A percentile compares a stretch with the other conserved stretches of the same genome.
Evolutionary conservation across 2,329 filamentous ascomycete genomes (phyloP).

Genomic region (Ophiostoma angusticollis): DNA sequence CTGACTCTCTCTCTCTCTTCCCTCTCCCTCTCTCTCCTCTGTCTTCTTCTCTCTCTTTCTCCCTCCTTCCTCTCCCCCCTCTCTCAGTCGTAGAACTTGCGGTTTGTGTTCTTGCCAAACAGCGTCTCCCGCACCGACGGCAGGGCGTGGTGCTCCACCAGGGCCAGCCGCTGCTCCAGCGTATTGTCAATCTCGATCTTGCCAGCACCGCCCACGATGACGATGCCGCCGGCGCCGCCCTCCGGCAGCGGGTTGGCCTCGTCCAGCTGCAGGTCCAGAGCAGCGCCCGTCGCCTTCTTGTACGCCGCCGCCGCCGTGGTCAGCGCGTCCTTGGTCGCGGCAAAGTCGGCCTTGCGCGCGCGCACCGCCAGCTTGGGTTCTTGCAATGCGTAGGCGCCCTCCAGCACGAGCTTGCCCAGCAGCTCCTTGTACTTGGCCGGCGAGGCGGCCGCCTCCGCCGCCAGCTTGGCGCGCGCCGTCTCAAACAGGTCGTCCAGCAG

Average conservation of each 20-base stretch:
- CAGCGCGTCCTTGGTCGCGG: slow-evolving; percentile 63
- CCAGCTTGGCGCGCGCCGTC: slow-evolving; percentile 59
- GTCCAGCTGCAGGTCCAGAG: slow-evolving; percentile 58
- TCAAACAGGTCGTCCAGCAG: slow-evolving; percentile 86
- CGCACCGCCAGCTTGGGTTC: slow-evolving; percentile 66
- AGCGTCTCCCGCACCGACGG: slow-evolving; percentile 74
- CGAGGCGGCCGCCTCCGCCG: slow-evolving; percentile 49
- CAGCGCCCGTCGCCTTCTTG: slow-evolving; percentile 62
- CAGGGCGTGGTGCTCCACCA: slow-evolving; percentile 74
- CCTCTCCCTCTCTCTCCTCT: no score
- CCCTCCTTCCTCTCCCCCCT: neutral
- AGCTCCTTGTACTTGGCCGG: slow-evolving; percentile 61
- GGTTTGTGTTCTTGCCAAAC: slow-evolving; percentile 90
- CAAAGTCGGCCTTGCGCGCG: slow-evolving; percentile 60
- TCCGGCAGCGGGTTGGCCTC: slow-evolving; percentile 61
- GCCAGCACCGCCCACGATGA: slow-evolving; percentile 67
- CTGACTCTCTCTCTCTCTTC: no score
- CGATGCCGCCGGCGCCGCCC: slow-evolving; percentile 66
- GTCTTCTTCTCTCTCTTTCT: neutral
- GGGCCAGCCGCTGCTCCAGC: slow-evolving; percentile 75
- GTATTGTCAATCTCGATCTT: slow-evolving; percentile 99
- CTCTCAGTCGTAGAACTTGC: slow-evolving; percentile 75
- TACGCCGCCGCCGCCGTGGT: slow-evolving; percentile 69
- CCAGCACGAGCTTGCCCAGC: slow-evolving; percentile 70
- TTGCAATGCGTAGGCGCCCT: slow-evolving; percentile 78